Evolutionary conservation across 2,329 filamentous ascomycete species (phyloP).

Genomic region (Microdochium bolleyi): DNA sequence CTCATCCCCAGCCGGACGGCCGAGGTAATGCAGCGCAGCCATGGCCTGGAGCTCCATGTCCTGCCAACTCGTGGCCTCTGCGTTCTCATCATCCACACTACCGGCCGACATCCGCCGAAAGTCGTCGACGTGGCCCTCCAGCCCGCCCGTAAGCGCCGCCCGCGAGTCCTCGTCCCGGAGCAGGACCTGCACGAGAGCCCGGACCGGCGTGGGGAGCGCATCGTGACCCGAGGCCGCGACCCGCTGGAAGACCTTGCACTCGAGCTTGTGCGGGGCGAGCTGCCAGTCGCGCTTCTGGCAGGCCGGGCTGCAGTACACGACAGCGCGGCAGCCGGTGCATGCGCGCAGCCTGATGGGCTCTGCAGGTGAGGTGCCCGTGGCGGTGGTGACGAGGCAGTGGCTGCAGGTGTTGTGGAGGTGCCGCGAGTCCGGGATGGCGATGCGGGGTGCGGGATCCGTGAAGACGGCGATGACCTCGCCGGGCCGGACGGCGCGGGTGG

Average conservation of each 20-base stretch:
- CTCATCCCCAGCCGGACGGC: conserved; percentile 24
- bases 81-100: neutral
- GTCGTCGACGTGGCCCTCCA: conserved; percentile 38
- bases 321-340: conserved; percentile 45
- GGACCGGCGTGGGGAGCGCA: conserved; percentile 44
- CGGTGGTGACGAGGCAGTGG: conserved; percentile 31
- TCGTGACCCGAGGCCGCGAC: conserved; percentile 23
- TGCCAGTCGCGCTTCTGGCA: conserved; percentile 51
- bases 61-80: conserved; percentile 22
- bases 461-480: conserved; percentile 39
- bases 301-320: conserved; percentile 42
- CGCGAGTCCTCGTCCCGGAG: conserved; percentile 22
- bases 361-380: conserved; percentile 5
- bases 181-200: conserved; percentile 43
- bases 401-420: conserved; percentile 36
- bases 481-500: conserved; percentile 31
- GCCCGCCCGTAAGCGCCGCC: conserved; percentile 20
- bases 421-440: conserved; percentile 38
- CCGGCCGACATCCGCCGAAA: conserved; percentile 22
- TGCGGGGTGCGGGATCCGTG: conserved; percentile 14
- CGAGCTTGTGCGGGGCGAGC: conserved; percentile 36
- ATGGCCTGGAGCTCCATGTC: conserved; percentile 42
- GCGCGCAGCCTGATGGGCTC: conserved; percentile 16
- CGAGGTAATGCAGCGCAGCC: conserved; percentile 40
- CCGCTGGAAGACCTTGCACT: conserved; percentile 40